Conservation (phyloP, 2,329 filamentous ascomycete species). For the Domatiomyces catenatus region DNA sequence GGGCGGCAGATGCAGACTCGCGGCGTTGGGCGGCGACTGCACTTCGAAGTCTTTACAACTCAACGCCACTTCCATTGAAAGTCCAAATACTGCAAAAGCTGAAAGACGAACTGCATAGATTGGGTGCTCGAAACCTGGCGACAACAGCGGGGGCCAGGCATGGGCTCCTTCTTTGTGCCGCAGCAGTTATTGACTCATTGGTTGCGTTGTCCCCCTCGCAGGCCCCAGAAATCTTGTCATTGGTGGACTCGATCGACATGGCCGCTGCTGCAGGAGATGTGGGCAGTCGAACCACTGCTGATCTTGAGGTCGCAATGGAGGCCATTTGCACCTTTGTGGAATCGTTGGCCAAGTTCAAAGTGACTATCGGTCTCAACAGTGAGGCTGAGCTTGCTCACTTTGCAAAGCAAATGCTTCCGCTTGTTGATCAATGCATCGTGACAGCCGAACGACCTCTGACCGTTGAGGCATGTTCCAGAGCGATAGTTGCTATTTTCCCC, state of each 20-base stretch:
- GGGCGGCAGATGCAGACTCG: conserved; percentile 58
- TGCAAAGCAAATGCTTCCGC: conserved; percentile 5
- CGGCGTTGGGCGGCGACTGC: conserved; percentile 56
- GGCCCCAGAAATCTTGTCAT: too few relatives aligned
- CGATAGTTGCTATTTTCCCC: conserved; percentile 26
- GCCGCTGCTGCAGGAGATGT: conserved; percentile 8
- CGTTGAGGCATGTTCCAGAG: conserved; percentile 27
- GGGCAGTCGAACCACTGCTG: conserved; percentile 15
- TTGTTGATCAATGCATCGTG: conserved; percentile 26
- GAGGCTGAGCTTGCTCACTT: conserved; percentile 2
- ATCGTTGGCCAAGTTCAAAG: not conserved
- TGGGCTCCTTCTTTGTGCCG: conserved; percentile 28
- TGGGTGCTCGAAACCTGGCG: conserved; percentile 24
- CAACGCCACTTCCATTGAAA: conserved; percentile 9
- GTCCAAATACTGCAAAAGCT: conserved; percentile 20
- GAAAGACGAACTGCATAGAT: conserved; percentile 11
- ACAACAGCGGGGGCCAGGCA: conserved; percentile 29
- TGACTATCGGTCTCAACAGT: not conserved
- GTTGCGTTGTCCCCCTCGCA: not conserved
- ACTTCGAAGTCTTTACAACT: conserved; percentile 39
- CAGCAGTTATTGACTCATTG: conserved; percentile 24
- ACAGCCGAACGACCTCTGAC: conserved; percentile 25
- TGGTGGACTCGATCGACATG: not conserved
- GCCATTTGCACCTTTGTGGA: conserved; percentile 8
- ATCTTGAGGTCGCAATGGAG: conserved; percentile 18